Conservation (phyloP, 169 alveolate species). For the Plasmodium gonderi region DNA sequence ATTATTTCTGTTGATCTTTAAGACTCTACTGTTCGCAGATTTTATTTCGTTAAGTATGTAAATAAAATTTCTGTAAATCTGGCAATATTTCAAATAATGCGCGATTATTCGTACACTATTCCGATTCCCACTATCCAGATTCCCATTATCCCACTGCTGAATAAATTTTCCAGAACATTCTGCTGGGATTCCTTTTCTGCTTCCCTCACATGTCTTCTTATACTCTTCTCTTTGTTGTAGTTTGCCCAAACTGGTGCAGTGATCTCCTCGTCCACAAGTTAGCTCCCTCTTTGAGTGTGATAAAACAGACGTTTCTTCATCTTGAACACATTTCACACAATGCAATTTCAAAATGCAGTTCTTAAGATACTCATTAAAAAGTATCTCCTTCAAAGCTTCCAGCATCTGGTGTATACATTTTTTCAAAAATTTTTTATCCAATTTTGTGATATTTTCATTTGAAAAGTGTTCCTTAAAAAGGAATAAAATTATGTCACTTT, state of each 20-base stretch:
- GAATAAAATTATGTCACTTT: conserved; percentile 23
- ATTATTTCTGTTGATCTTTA: conserved; percentile 23
- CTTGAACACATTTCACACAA: not conserved
- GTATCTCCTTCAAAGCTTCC: conserved; percentile 29
- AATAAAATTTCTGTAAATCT: conserved; percentile 56
- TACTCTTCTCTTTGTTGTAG: no score
- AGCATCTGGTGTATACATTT: conserved; percentile 12
- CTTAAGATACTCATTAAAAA: conserved; percentile 27
- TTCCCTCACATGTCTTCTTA: no score
- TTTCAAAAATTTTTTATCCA: not conserved
- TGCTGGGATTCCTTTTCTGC: no score
- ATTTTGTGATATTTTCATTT: conserved; percentile 16
- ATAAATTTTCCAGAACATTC: no score
- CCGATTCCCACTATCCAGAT: no score
- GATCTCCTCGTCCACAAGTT: no score
- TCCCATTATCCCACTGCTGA: no score
- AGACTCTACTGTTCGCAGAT: conserved; percentile 22
- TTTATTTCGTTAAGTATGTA: conserved; percentile 50
- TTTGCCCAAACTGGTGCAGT: no score
- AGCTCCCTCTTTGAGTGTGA: not conserved
- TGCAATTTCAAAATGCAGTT: not conserved
- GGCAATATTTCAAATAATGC: conserved; percentile 47
- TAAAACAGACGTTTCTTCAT: not conserved
- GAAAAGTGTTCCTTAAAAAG: conserved; percentile 54
- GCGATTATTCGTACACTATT: conserved; percentile 1